These are phyloP conservation scores for Keithomyces neogunnii DNA, from an alignment of 2,329 filamentous ascomycete species.

Conservation along the genomic window DNA sequence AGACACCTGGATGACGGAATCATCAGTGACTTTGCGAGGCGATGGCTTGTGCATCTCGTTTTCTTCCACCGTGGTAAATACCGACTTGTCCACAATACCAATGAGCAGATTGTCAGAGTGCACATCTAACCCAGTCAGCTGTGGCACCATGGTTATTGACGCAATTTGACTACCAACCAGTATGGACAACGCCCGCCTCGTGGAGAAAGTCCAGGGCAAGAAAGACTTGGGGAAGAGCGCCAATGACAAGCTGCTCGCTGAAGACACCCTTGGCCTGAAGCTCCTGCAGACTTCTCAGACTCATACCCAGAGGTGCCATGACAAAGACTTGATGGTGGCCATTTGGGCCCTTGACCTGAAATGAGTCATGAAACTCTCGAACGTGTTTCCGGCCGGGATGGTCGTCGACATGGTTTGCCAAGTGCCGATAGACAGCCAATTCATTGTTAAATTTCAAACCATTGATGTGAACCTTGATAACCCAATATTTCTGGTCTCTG, in stretches of 20 bases:
- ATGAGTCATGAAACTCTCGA: slow-evolving; percentile 25
- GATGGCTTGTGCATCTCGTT: slow-evolving; percentile 20
- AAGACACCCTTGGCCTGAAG: slow-evolving; percentile 17
- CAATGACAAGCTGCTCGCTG: slow-evolving; percentile 15
- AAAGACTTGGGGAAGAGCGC: slow-evolving; percentile 15
- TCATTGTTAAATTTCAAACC: slow-evolving; percentile 20
- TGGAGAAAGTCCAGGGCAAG: slow-evolving; percentile 18
- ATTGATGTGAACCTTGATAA: slow-evolving; percentile 25
- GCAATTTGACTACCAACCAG: slow-evolving; percentile 12
- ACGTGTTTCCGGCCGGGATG: slow-evolving; percentile 22
- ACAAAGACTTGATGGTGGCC: slow-evolving; percentile 25
- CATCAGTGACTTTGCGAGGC: slow-evolving; percentile 19
- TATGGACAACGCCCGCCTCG: slow-evolving; percentile 17
- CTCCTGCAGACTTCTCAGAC: slow-evolving; percentile 24
- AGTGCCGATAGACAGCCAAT: slow-evolving; percentile 19
- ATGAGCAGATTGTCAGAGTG: slow-evolving; percentile 28
- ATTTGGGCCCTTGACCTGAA: slow-evolving; percentile 19
- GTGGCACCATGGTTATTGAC: neutral
- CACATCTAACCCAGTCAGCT: slow-evolving; percentile 18
- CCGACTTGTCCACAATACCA: slow-evolving; percentile 20
- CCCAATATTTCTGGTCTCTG: slow-evolving; percentile 17
- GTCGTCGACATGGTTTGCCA: slow-evolving; percentile 13
- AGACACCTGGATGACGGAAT: slow-evolving; percentile 22
- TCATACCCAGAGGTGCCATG: slow-evolving; percentile 29
- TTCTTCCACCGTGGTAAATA: slow-evolving; percentile 21